Conservation (phyloP, 1,284 basidiomycete species). For the Irpex sp. region DNA sequence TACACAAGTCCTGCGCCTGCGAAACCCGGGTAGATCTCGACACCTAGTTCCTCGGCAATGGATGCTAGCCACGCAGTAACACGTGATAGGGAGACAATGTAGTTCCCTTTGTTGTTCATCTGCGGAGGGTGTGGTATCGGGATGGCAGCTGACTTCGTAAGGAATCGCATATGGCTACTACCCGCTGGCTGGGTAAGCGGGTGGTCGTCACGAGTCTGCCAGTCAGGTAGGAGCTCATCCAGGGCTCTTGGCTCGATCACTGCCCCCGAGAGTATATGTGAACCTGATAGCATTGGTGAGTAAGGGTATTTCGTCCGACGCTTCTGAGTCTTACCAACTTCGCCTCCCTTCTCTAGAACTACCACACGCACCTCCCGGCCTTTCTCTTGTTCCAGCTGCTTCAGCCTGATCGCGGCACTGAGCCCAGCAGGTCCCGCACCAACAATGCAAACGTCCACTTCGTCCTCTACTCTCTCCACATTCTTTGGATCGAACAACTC, state of each 20-base stretch:
- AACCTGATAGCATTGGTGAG: slow-evolving; percentile 48
- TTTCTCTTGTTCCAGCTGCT: slow-evolving; percentile 85
- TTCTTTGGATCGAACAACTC: slow-evolving; percentile 43
- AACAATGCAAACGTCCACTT: slow-evolving; percentile 96
- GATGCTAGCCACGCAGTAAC: slow-evolving; percentile 89
- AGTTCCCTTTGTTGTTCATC: slow-evolving; percentile 95
- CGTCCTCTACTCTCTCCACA: slow-evolving; percentile 79
- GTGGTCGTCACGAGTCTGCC: slow-evolving; percentile 58
- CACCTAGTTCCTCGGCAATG: slow-evolving; percentile 88
- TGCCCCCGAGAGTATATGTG: slow-evolving; percentile 95
- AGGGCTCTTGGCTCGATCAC: slow-evolving; percentile 93
- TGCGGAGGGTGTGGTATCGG: slow-evolving; percentile 97
- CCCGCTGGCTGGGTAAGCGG: slow-evolving; percentile 80
- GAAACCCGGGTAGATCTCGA: slow-evolving; percentile 97
- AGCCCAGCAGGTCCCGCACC: slow-evolving; percentile 95
- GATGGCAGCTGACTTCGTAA: slow-evolving; percentile 71
- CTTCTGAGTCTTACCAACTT: slow-evolving; percentile 67
- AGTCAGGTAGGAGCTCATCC: slow-evolving; percentile 89
- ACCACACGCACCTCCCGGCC: slow-evolving; percentile 87
- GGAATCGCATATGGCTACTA: slow-evolving; percentile 84
- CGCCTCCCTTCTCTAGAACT: slow-evolving; percentile 92
- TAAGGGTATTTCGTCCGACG: not conserved
- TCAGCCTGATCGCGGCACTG: slow-evolving; percentile 93
- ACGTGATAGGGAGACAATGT: slow-evolving; percentile 87
- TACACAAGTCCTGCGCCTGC: slow-evolving; percentile 85